Conservation (phyloP, 179 eudicot genomes). For the Beta lomatogona region DNA sequence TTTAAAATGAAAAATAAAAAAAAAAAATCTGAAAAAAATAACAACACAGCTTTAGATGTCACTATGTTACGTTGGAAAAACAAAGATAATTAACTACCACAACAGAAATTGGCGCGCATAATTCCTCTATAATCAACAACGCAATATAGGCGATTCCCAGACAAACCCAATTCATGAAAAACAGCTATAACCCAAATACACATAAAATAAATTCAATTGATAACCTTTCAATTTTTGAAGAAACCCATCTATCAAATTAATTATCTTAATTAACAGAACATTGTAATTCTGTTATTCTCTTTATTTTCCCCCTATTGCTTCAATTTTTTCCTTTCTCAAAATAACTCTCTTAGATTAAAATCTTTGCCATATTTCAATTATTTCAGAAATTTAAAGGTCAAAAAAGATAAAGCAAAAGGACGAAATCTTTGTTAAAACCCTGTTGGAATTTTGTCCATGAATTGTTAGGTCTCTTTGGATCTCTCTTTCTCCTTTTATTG, state of each 20-base stretch:
- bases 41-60: too few species aligned
- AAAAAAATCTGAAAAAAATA: too few species aligned
- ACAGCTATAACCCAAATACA: background rate
- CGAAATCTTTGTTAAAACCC: background rate
- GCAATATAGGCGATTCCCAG: background rate
- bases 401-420: background rate
- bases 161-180: background rate
- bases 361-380: too few species aligned
- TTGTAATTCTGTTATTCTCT: background rate
- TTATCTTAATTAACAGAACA: background rate
- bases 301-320: background rate
- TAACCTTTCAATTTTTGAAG: background rate
- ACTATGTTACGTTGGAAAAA: background rate
- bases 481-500: background rate
- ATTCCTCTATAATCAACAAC: conserved; percentile 1
- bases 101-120: conserved; percentile 29
- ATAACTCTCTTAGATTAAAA: too few species aligned
- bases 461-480: conserved; percentile 10
- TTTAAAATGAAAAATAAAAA: too few species aligned
- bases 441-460: background rate
- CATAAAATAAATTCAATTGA: background rate
- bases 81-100: conserved; percentile 22
- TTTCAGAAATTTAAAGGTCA: too few species aligned
- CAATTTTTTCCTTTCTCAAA: background rate
- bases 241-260: background rate